A percentile compares a stretch with the other conserved stretches of the same genome.
phyloP scores from a whole-genome alignment of 768 basidiomycete species.

The Psilocybe subaeruginosa region DNA sequence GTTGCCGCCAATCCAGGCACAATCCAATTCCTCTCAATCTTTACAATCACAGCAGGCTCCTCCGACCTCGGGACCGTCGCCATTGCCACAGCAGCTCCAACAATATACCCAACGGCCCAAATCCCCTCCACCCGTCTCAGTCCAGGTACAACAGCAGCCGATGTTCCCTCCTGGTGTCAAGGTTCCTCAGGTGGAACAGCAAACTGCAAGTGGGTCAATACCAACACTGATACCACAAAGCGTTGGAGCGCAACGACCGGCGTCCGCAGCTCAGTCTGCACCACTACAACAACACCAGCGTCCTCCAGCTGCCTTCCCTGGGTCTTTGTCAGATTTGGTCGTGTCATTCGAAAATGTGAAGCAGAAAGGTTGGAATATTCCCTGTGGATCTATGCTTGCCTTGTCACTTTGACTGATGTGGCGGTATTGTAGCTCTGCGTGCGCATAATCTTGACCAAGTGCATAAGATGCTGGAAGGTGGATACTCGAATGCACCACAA shows the following conservation, averaged over 20 bases:
- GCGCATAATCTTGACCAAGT: constrained; percentile 89
- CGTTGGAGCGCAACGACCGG: constrained; percentile 51
- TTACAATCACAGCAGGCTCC: constrained; percentile 29
- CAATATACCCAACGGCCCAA: constrained; percentile 29
- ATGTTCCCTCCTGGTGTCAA: constrained; percentile 77
- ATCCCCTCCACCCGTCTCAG: constrained; percentile 37
- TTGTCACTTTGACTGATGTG: background rate
- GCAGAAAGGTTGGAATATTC: constrained; percentile 73
- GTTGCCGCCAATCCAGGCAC: constrained; percentile 33
- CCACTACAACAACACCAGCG: constrained; percentile 44
- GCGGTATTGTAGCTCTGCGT: constrained; percentile 52
- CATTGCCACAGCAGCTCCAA: constrained; percentile 46
- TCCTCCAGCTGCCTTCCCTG: constrained; percentile 64
- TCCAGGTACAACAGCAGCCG: constrained; percentile 54
- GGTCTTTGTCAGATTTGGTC: constrained; percentile 89
- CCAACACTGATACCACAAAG: constrained; percentile 39
- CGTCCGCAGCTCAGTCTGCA: constrained; percentile 53
- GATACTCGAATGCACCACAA: constrained; percentile 86
- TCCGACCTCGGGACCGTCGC: constrained; percentile 39
- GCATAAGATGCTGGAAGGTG: constrained; percentile 92
- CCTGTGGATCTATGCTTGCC: background rate
- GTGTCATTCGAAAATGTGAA: constrained; percentile 95
- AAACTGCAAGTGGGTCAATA: constrained; percentile 19
- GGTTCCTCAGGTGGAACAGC: constrained; percentile 49
- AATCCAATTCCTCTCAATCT: constrained; percentile 30